These are phyloP conservation scores for Aspergillus piperis DNA, from an alignment of 2,329 filamentous ascomycete genomes.

Conservation along the genomic window DNA sequence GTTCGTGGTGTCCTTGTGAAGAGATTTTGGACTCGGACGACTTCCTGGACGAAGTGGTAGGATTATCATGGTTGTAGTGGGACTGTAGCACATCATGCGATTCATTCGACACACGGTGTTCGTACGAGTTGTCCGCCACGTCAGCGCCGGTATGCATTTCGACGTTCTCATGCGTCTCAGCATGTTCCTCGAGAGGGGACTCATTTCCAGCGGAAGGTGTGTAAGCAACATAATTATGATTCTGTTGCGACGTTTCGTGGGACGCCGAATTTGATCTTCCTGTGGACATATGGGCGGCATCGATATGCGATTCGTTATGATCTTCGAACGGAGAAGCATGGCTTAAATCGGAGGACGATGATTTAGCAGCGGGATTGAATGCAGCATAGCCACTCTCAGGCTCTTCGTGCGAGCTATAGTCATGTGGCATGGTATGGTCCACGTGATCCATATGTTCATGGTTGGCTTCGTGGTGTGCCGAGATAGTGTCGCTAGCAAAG, in stretches of 20 bases:
- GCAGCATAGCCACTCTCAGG: constrained; percentile 5
- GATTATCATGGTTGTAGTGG: not conserved
- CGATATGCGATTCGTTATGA: not conserved
- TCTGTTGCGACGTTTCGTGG: not conserved
- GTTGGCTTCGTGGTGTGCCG: too few species aligned
- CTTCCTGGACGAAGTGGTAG: not conserved
- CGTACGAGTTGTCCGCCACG: not conserved
- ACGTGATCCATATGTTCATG: too few species aligned
- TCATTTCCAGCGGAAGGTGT: not conserved
- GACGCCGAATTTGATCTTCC: not conserved
- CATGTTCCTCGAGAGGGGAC: not conserved
- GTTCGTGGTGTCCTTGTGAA: not conserved
- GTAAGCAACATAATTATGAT: not conserved
- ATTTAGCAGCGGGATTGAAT: constrained; percentile 22
- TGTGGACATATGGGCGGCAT: not conserved
- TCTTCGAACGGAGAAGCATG: not conserved
- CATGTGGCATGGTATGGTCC: too few species aligned
- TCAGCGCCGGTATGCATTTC: not conserved
- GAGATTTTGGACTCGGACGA: not conserved
- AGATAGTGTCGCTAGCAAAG: too few species aligned
- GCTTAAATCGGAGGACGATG: not conserved
- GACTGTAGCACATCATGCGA: not conserved
- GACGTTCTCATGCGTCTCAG: not conserved
- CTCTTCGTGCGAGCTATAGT: too few species aligned
- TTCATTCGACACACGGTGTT: not conserved